A percentile compares a stretch with the other conserved stretches of the same genome.
Conservation (phyloP, 2,329 filamentous ascomycete species). For the Epichloe coenophiala region DNA sequence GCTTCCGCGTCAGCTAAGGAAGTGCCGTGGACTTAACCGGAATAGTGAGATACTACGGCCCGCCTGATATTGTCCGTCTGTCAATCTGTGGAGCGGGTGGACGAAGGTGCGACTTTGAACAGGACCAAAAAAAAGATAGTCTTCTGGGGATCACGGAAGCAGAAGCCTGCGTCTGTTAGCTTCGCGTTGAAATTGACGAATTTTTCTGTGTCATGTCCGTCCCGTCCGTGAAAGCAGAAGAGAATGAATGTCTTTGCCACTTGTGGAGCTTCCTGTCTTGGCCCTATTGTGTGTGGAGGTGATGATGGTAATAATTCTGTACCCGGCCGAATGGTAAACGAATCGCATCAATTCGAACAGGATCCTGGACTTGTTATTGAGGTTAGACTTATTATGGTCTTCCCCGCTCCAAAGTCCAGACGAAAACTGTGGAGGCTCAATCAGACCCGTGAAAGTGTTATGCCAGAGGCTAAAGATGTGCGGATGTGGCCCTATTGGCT, state of each 20-base stretch:
- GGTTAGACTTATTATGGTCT: no score
- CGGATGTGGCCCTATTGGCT: conserved; percentile 18
- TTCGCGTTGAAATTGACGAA: background rate
- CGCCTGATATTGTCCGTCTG: background rate
- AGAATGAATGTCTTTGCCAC: background rate
- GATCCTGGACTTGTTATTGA: background rate
- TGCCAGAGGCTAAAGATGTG: conserved; percentile 1
- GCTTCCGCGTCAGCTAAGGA: background rate
- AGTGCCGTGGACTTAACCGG: background rate
- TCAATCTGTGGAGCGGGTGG: background rate
- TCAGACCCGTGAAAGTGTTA: background rate
- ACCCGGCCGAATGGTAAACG: background rate
- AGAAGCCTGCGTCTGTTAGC: background rate
- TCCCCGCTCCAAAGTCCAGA: background rate
- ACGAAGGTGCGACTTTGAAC: background rate
- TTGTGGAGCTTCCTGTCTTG: background rate
- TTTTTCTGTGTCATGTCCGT: no score
- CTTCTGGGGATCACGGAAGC: background rate
- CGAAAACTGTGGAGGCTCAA: background rate
- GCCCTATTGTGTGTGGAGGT: background rate
- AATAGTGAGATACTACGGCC: background rate
- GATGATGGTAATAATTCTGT: background rate
- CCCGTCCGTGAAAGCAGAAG: background rate
- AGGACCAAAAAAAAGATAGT: background rate
- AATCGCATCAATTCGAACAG: background rate